Evolutionary conservation across 1,139 yeast species (phyloP).

Genomic region (Lodderomyces jiufengensis): DNA sequence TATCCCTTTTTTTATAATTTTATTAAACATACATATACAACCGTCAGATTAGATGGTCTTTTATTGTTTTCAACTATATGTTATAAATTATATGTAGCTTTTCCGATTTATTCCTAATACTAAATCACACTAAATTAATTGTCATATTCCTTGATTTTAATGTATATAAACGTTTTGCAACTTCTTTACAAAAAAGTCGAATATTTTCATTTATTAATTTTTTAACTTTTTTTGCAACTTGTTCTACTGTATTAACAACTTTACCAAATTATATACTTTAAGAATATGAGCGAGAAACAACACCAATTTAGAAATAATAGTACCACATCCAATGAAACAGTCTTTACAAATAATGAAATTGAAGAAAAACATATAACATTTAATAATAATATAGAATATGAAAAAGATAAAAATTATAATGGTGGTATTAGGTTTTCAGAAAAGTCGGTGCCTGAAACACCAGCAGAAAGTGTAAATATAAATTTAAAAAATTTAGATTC

Average conservation of each 20-base stretch:
- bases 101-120: too few relatives aligned
- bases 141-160: too few relatives aligned
- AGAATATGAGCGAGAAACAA: background rate
- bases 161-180: background rate
- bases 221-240: too few relatives aligned
- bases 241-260: too few relatives aligned
- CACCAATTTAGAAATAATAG: slow-evolving; percentile 1
- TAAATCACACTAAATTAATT: too few relatives aligned
- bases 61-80: too few relatives aligned
- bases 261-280: too few relatives aligned
- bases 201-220: too few relatives aligned
- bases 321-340: slow-evolving; percentile 1
- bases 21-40: too few relatives aligned
- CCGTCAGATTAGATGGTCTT: too few relatives aligned
- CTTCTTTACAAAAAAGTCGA: background rate
- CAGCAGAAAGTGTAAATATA: slow-evolving; percentile 9
- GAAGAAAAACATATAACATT: slow-evolving; percentile 5
- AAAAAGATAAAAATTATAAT: slow-evolving; percentile 3
- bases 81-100: too few relatives aligned
- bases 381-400: slow-evolving; percentile 5
- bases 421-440: slow-evolving; percentile 6
- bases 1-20: too few relatives aligned
- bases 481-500: slow-evolving; percentile 8
- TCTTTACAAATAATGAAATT: background rate
- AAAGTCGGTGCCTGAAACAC: slow-evolving; percentile 9